Base-by-base conservation (phyloP, 805 yeast genomes). In the Yamadazyma paraphyllophila region DNA sequence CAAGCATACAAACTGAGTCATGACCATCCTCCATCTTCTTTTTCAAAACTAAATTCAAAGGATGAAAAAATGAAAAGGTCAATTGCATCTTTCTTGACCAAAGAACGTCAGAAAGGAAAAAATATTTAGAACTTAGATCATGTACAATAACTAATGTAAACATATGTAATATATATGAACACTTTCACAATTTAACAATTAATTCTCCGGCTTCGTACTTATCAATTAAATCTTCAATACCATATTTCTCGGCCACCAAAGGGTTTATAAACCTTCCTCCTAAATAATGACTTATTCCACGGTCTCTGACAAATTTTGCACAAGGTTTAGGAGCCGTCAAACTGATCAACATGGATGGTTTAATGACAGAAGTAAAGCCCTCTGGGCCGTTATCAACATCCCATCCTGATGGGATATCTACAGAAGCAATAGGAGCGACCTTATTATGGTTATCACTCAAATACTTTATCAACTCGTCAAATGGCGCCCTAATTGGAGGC, bases 371-470 rank as follows among this genome's bases (percentile, higher is more conserved):
- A 1, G 62, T 65, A 6, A 17, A 29, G 2, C 16, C 27, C 0
- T 69, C 64, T 0, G 94, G 96, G 0, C 99, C 99, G 7, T 75
- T 58, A 58, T 94, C 96, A 9, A 94, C 98, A 59, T 91, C 92
- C 99, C 99, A 94, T 0, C 97, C 96, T 2, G 96, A 86, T 0
- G 99, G 99, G 39, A 92, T 80, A 62, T 94, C 99, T 2, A 94
- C 87, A 0, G 95, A 80, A 0, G 88, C 77, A 1, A 90, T 78
- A 1, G 91, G 92, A 2, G 80, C 55, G 57, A 73, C n/a, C 55
- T 56, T 44, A 77, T 67, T 7, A 75, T 77, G 12, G 39, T 58
- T 52, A 53, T 55, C 47, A 9, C 56, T 34, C 46, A 71, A 52
- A 40, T 42, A 61, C 7, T 42, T 33, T 29, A 71, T 58, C 39